Percentiles rank a stretch among this genome's conserved stretches.
Evolutionary conservation across 2,329 filamentous ascomycete species (phyloP).

Genomic region (Emergomyces pasteurianus): DNA sequence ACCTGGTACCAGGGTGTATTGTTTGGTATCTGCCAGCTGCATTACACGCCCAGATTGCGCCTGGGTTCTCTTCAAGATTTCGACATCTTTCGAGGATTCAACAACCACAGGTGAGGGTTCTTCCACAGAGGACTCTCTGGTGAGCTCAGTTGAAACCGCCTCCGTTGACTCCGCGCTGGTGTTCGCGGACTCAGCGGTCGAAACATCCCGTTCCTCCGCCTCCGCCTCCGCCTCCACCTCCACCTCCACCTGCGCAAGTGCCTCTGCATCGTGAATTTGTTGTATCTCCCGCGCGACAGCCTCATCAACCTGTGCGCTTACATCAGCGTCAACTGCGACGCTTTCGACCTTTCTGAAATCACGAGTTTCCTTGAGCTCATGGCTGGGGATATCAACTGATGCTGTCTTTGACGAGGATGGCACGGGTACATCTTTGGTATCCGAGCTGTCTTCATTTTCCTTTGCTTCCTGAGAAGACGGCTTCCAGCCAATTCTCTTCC

Average conservation of each 20-base stretch:
- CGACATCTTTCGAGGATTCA: conserved; percentile 45
- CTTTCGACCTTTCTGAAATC: conserved; percentile 47
- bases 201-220: conserved; percentile 16
- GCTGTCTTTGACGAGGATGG: conserved; percentile 3
- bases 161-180: conserved; percentile 6
- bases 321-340: conserved; percentile 34
- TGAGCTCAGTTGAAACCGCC: conserved; percentile 17
- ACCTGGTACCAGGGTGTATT: conserved; percentile 77
- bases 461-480: conserved; percentile 31
- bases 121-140: conserved; percentile 11
- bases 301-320: conserved; percentile 70
- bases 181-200: conserved; percentile 17
- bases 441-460: conserved; percentile 15
- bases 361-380: conserved; percentile 46
- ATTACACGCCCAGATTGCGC: conserved; percentile 69
- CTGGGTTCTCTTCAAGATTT: conserved; percentile 41
- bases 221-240: too few relatives aligned
- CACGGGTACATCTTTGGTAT: conserved; percentile 10
- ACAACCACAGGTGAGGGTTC: conserved; percentile 31
- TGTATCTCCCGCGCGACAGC: conserved; percentile 67
- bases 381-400: conserved; percentile 31
- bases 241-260: conserved; percentile 28
- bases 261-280: conserved; percentile 43
- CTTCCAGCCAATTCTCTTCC: conserved; percentile 83
- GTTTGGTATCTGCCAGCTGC: conserved; percentile 56